phyloP scores from a whole-genome alignment of 352 stramenopile genomes.

The Globisporangium spinosum region DNA sequence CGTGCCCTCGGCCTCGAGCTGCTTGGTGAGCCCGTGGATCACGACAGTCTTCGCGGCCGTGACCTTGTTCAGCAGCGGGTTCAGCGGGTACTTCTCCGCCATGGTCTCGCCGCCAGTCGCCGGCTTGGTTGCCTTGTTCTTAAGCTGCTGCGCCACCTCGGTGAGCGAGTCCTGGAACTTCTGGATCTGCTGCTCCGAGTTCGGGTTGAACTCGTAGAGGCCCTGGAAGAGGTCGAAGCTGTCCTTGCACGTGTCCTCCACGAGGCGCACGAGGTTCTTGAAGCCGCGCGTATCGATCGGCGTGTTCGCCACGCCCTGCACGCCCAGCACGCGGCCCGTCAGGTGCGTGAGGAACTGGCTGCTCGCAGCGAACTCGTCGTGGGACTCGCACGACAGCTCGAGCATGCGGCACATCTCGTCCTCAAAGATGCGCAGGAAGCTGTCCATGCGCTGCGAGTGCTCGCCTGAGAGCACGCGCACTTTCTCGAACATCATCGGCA shows the following conservation, averaged over 20 bases:
- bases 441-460: constrained; percentile 68
- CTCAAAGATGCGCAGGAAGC: constrained; percentile 95
- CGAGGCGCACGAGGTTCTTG: constrained; percentile 94
- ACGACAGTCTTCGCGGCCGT: constrained; percentile 90
- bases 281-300: constrained; percentile 97
- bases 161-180: constrained; percentile 64
- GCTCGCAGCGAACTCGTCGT: constrained; percentile 96
- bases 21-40: constrained; percentile 92
- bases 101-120: constrained; percentile 26
- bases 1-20: constrained; percentile 92
- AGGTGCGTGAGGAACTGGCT: constrained; percentile 98
- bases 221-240: constrained; percentile 98
- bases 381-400: constrained; percentile 93
- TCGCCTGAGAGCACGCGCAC: constrained; percentile 77
- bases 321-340: constrained; percentile 93
- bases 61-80: constrained; percentile 79
- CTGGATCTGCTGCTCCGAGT: constrained; percentile 81
- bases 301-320: constrained; percentile 82
- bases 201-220: constrained; percentile 96
- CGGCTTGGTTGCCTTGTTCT: constrained; percentile 15
- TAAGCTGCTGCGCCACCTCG: constrained; percentile 50
- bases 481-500: constrained; percentile 96
- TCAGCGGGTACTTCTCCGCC: constrained; percentile 58
- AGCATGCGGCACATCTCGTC: constrained; percentile 96
- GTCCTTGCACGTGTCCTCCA: constrained; percentile 97